These are phyloP conservation scores for Syncephalastrum contaminatum DNA, from an alignment of 371 early-diverging fungal genomes.

Conservation along the genomic window DNA sequence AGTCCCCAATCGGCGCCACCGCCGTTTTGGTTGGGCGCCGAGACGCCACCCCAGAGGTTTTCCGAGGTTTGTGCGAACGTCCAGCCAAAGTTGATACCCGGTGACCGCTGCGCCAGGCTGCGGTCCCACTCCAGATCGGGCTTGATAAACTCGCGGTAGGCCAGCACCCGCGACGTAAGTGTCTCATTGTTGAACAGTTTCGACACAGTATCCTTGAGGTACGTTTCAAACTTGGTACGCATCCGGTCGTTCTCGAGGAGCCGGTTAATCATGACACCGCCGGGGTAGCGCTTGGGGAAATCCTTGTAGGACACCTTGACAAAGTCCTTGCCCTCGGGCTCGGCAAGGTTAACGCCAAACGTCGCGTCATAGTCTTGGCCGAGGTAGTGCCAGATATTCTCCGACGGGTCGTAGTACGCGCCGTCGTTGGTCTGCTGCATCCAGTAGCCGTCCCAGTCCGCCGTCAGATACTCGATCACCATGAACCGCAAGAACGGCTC, in stretches of 20 bases:
- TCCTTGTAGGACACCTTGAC: constrained; percentile 42
- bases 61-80: constrained; percentile 36
- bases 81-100: constrained; percentile 58
- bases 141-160: constrained; percentile 48
- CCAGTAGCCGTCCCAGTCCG: constrained; percentile 52
- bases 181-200: constrained; percentile 55
- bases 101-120: constrained; percentile 47
- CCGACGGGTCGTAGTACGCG: constrained; percentile 37
- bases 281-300: constrained; percentile 38
- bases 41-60: constrained; percentile 41
- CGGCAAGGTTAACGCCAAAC: constrained; percentile 53
- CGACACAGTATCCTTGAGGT: constrained; percentile 49
- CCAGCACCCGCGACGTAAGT: constrained; percentile 47
- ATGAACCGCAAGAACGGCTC: constrained; percentile 44
- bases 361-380: constrained; percentile 61
- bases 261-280: constrained; percentile 51
- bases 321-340: constrained; percentile 23
- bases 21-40: constrained; percentile 32
- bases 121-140: constrained; percentile 58
- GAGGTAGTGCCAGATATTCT: constrained; percentile 48
- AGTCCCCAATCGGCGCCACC: constrained; percentile 53
- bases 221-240: constrained; percentile 42
- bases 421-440: constrained; percentile 43
- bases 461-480: constrained; percentile 49
- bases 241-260: constrained; percentile 45